Percentiles rank a stretch among this genome's conserved stretches.
Conservation (phyloP, 192 early-diverging fungal species). For the Bifiguratus adelaidae region DNA sequence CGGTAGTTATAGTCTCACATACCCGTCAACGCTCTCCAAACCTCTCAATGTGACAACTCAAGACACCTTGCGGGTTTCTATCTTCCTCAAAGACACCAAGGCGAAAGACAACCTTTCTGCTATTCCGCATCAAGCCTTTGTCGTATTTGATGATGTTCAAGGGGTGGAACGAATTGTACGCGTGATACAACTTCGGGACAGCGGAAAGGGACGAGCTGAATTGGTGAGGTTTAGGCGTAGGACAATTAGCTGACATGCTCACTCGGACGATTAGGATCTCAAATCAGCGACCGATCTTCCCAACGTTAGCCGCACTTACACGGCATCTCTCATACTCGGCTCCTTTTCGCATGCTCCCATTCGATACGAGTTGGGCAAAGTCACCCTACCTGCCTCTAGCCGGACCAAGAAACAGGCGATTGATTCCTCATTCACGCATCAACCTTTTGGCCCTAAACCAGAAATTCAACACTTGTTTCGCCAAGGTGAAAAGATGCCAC, state of each 20-base stretch:
- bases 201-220: conserved; percentile 13
- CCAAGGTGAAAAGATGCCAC: conserved; percentile 30
- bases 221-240: conserved; percentile 1
- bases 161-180: background rate
- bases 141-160: conserved; percentile 6
- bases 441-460: conserved; percentile 17
- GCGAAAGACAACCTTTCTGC: background rate
- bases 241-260: too few species aligned
- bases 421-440: background rate
- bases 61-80: background rate
- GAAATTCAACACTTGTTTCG: conserved; percentile 44
- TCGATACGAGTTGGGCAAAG: too few species aligned
- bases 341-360: too few species aligned
- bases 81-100: background rate
- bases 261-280: too few species aligned
- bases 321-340: too few species aligned
- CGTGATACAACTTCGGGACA: conserved; percentile 6
- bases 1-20: too few species aligned
- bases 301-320: background rate
- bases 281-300: conserved; percentile 6
- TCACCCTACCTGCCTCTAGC: too few species aligned
- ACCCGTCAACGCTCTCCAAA: too few species aligned
- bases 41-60: too few species aligned
- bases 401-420: too few species aligned
- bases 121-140: conserved; percentile 12